Evolutionary conservation across 192 early-diverging fungal species (phyloP).

Genomic region (Oehlia diaphana): DNA sequence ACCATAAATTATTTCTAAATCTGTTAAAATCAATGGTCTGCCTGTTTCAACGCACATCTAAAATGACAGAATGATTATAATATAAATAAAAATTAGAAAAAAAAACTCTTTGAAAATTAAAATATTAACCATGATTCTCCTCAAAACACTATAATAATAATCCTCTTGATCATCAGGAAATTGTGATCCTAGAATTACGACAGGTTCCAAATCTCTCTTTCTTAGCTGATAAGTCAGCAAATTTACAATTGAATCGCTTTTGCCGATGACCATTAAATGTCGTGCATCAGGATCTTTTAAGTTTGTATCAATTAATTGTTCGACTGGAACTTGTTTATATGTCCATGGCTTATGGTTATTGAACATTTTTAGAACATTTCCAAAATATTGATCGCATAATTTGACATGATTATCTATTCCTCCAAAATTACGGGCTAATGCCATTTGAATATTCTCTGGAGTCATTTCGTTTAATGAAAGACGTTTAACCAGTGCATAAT

Average conservation of each 20-base stretch:
- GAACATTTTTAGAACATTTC: background rate
- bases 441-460: background rate
- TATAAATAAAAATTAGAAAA: no score
- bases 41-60: slow-evolving; percentile 32
- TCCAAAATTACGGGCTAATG: slow-evolving; percentile 30
- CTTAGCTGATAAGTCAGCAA: slow-evolving; percentile 10
- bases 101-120: background rate
- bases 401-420: background rate
- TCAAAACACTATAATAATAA: slow-evolving; percentile 8
- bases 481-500: background rate
- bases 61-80: background rate
- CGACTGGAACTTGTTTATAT: slow-evolving; percentile 10
- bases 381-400: slow-evolving; percentile 11
- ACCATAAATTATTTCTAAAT: slow-evolving; percentile 29
- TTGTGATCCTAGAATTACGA: slow-evolving; percentile 25
- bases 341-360: background rate
- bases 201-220: background rate
- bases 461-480: background rate
- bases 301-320: slow-evolving; percentile 15
- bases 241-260: slow-evolving; percentile 21
- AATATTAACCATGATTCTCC: slow-evolving; percentile 16
- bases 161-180: background rate
- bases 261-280: slow-evolving; percentile 28
- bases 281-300: slow-evolving; percentile 3
- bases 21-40: slow-evolving; percentile 19